These are phyloP conservation scores for Biscogniauxia mediterranea DNA, from an alignment of 2,329 filamentous ascomycete species.

Conservation along the genomic window DNA sequence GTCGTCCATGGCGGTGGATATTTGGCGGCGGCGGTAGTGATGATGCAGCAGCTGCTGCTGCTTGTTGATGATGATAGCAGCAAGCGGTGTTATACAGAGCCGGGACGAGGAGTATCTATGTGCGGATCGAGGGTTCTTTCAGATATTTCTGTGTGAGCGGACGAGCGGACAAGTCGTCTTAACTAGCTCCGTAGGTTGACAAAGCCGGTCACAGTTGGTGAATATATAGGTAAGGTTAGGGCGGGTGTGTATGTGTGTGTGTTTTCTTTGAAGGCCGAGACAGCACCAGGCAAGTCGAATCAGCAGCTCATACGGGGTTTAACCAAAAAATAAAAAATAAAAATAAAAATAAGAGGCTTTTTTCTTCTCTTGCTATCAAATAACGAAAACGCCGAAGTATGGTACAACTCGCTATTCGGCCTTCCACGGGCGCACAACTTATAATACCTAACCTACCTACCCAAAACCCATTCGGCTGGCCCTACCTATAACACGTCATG, in stretches of 20 bases:
- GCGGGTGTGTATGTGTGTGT: background rate
- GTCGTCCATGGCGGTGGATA: constrained; percentile 10
- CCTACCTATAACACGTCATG: background rate
- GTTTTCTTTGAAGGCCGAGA: background rate
- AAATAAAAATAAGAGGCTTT: background rate
- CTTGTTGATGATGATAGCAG: background rate
- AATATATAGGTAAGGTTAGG: background rate
- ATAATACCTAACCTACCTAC: background rate
- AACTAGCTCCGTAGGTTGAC: too few relatives aligned
- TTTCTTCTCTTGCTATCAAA: background rate
- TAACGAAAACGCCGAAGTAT: background rate
- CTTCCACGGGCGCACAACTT: background rate
- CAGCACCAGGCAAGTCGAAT: background rate
- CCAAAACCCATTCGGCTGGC: too few relatives aligned
- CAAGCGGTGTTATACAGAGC: background rate
- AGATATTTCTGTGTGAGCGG: too few relatives aligned
- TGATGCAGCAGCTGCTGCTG: too few relatives aligned
- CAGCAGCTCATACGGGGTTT: background rate
- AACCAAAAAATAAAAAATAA: background rate
- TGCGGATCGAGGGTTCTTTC: too few relatives aligned
- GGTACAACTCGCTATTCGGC: background rate
- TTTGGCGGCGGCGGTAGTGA: too few relatives aligned
- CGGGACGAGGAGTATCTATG: background rate
- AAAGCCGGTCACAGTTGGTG: too few relatives aligned
- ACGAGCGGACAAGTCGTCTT: too few relatives aligned